Conservation (phyloP, 179 eudicot species). For the Silene noctiflora region DNA sequence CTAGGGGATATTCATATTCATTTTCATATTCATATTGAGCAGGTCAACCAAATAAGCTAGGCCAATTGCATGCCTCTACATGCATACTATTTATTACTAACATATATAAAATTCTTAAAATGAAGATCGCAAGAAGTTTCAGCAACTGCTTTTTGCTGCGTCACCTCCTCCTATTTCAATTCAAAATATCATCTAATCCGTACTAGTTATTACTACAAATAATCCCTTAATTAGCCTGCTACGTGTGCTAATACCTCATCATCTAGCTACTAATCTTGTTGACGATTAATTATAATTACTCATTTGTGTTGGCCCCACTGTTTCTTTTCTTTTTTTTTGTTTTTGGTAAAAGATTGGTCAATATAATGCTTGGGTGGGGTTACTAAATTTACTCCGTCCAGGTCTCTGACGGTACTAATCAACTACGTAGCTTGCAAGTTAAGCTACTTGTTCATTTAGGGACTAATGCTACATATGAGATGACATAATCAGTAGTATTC, state of each 20-base stretch:
- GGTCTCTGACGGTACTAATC: background rate
- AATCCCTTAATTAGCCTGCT: slow-evolving; percentile 2
- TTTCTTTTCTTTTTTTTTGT: background rate
- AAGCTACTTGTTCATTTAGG: background rate
- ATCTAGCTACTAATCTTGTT: background rate
- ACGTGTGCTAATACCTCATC: slow-evolving; percentile 32
- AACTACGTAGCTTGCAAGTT: slow-evolving; percentile 25
- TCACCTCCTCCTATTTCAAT: background rate
- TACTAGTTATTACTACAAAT: background rate
- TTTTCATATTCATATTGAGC: background rate
- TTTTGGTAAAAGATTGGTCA: no score
- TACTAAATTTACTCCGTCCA: background rate
- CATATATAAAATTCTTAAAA: no score
- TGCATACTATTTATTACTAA: background rate
- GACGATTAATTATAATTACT: background rate
- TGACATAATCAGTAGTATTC: slow-evolving; percentile 15
- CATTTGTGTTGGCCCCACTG: background rate
- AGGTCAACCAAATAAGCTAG: slow-evolving; percentile 24
- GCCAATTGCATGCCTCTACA: background rate
- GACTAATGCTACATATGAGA: background rate
- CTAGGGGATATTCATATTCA: no score
- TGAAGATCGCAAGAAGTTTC: slow-evolving; percentile 31
- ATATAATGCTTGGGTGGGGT: no score
- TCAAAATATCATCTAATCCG: no score
- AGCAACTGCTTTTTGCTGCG: slow-evolving; percentile 7